A percentile compares a stretch with the other conserved stretches of the same genome.
Evolutionary conservation across 805 yeast genomes (phyloP).

Genomic region (Candida corydali): DNA sequence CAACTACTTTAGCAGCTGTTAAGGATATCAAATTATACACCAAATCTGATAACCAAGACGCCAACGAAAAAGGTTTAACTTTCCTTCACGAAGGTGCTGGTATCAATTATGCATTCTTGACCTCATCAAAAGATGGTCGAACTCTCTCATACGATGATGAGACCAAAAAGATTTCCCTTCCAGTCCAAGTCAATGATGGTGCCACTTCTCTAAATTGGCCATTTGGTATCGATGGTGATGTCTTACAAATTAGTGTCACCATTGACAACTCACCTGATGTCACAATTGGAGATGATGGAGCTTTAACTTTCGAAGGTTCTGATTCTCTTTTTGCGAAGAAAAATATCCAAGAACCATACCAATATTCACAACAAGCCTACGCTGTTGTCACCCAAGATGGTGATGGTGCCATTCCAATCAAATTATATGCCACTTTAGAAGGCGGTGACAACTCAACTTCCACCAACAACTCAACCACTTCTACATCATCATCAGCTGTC

Average conservation of each 20-base stretch:
- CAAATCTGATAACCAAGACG: constrained; percentile 19
- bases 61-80: constrained; percentile 26
- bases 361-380: constrained; percentile 15
- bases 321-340: constrained; percentile 21
- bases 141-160: constrained; percentile 18
- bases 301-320: constrained; percentile 14
- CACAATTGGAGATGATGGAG: constrained; percentile 9
- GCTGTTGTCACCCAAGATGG: constrained; percentile 13
- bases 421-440: constrained; percentile 1
- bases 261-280: constrained; percentile 4
- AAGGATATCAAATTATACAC: constrained; percentile 16
- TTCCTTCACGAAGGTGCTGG: constrained; percentile 45
- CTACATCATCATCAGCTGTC: neutral
- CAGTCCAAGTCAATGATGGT: constrained; percentile 1
- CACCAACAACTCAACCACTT: neutral
- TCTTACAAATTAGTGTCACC: constrained; percentile 12
- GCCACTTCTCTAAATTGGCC: neutral
- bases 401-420: constrained; percentile 9
- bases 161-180: constrained; percentile 4
- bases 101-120: constrained; percentile 33
- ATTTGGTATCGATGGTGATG: constrained; percentile 4
- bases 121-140: constrained; percentile 10
- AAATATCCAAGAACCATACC: constrained; percentile 27
- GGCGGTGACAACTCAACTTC: constrained; percentile 1
- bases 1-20: constrained; percentile 9